phyloP scores from a whole-genome alignment of 2,329 filamentous ascomycete species.

The Thermothelomyces thermophilus region DNA sequence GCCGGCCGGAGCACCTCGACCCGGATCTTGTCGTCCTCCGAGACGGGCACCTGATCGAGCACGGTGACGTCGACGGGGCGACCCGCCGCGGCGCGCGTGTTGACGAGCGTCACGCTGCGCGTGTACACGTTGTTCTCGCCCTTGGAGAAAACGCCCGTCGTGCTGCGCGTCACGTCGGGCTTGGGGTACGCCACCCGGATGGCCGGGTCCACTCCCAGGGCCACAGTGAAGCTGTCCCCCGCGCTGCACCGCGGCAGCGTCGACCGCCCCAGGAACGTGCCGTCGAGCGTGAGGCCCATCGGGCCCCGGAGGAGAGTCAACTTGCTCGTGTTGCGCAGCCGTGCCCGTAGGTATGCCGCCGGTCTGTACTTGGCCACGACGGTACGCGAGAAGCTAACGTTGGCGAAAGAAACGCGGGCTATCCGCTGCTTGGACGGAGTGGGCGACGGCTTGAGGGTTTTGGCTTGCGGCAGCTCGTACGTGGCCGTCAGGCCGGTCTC shows the following conservation, averaged over 20 bases:
- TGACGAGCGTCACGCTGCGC: slow-evolving; percentile 44
- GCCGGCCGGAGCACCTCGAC: slow-evolving; percentile 45
- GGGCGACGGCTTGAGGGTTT: slow-evolving; percentile 48
- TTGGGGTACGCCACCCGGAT: slow-evolving; percentile 50
- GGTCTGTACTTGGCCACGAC: slow-evolving; percentile 55
- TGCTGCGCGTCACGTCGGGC: slow-evolving; percentile 46
- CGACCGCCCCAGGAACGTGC: slow-evolving; percentile 53
- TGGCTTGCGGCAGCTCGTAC: slow-evolving; percentile 53
- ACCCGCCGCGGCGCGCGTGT: slow-evolving; percentile 37
- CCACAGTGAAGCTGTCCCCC: slow-evolving; percentile 47
- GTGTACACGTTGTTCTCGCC: slow-evolving; percentile 46
- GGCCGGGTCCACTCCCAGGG: slow-evolving; percentile 53
- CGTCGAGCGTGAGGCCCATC: slow-evolving; percentile 55
- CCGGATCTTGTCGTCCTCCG: slow-evolving; percentile 50
- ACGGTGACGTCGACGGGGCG: slow-evolving; percentile 43
- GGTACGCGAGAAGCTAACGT: slow-evolving; percentile 49
- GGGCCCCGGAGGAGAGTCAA: slow-evolving; percentile 50
- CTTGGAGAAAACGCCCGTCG: slow-evolving; percentile 47
- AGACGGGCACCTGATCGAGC: slow-evolving; percentile 56
- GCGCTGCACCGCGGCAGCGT: slow-evolving; percentile 49
- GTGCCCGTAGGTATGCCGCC: slow-evolving; percentile 53
- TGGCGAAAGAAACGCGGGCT: slow-evolving; percentile 44
- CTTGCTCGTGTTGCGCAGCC: slow-evolving; percentile 48
- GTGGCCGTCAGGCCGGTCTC: slow-evolving; percentile 54
- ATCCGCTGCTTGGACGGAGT: slow-evolving; percentile 53